Evolutionary conservation across 179 eudicot genomes (phyloP), one percentile per base, ranked within the genome.

Genomic region (Vitellaria paradoxa): DNA sequence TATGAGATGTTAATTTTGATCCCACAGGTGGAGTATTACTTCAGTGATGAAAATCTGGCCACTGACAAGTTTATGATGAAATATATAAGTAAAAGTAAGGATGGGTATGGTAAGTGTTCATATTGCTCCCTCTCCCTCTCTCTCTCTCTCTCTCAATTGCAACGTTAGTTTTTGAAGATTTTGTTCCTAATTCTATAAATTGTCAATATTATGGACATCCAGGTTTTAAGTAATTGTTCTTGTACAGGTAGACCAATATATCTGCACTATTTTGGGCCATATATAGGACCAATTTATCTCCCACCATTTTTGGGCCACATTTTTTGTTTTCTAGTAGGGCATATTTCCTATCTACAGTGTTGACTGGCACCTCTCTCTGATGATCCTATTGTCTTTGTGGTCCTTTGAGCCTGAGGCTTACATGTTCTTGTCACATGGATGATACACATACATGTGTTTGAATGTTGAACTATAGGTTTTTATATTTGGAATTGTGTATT

Each of bases 11-110:
- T 72, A 26, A 59, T 66, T 45, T 20, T 73, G 77, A 10, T 81
- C 79, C 3, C 86, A 80, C 88, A 92, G 97, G 97, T 92, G 68
- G 98, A 94, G 77, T 94, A 90, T 81, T 94, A 94, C 84, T 91
- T 94, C 76, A 87, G 98, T 65, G 97, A 93, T 79, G 97, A 91
- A 84, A 93, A 95, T 81, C 83, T 93, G 76, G 90, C 88, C 61
- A 88, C 59, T 65, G 99, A 93, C 89, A 88, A 91, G 79, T 95
- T 88, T 82, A 65, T 95, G 84, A 62, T 95, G 95, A 91, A 89
- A 75, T 83, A 91, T 71, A 76, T 93, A 65, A 84, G 85, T 57
- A 90, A 84, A 80, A 87, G 91, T 74, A 87, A 78, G 77, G 85
- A 84, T 68, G 97, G 97, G 10, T 93, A 76, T 85, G 97, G 99